Base-by-base conservation (phyloP, 2,329 filamentous ascomycete genomes). In the Botryotinia globosa region DNA sequence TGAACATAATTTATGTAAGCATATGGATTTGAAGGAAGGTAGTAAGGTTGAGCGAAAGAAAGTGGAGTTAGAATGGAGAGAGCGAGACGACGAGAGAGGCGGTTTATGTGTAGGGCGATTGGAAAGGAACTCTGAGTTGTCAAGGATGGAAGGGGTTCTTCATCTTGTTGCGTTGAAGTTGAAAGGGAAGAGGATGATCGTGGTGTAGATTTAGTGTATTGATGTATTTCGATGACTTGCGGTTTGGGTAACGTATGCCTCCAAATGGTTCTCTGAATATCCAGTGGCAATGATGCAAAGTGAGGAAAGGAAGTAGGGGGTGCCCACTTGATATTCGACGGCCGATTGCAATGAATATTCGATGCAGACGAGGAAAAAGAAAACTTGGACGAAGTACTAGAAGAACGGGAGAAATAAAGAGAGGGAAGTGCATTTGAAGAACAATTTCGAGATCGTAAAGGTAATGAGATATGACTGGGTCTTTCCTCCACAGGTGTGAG, bases 251-350 rank as follows among this genome's bases (percentile, higher is more conserved):
- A 45, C 34, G 69, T 66, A 29, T 42, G 61, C 2, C 8, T 39
- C 69, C 69, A 71, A n/a, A 71, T 56, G 8, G 29, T 65, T 18
- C 61, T 64, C 34, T 71, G 69, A 1, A 71, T 39, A 1, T 71
- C 69, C 4, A 66, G 7, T 20, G 69, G 69, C 6, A 71, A 54
- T 18, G 59, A 66, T 48, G 16, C n/a, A 29, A 71, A 71, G 34
- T 71, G 48, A 56, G 69, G 48, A 37, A 71, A 71, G 0, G 44
- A 63, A 48, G 68, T 48, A 6, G 25, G 29, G 10, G 58, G 22
- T 39, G n/a, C 22, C 68, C 58, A 34, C 8, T 45, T 22, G 12
- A 32, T 29, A 63, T n/a, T 29, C 14, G 42, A 29, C 1, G 20
- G 5, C 8, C n/a, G 56, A 39, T 48, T 48, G 1, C 5, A 45